A percentile compares a stretch with the other conserved stretches of the same genome.
Evolutionary conservation across 179 eudicot species (phyloP).

Genomic region (Corrigiola litoralis): DNA sequence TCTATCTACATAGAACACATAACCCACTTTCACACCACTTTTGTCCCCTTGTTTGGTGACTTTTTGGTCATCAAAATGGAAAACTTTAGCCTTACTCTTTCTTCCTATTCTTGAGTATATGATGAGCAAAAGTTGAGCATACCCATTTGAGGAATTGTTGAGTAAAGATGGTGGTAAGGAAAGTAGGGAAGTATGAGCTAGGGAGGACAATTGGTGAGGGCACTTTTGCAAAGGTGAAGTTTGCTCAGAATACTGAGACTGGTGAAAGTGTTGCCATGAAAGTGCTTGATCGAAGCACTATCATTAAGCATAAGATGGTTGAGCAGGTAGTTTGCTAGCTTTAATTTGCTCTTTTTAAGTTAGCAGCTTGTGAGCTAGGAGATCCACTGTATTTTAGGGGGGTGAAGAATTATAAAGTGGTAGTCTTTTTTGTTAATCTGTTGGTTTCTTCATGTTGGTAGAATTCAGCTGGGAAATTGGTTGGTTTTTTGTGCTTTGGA

Average conservation of each 20-base stretch:
- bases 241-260: conserved; percentile 89
- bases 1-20: too few relatives aligned
- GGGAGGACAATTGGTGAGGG: conserved; percentile 94
- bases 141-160: too few relatives aligned
- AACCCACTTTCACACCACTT: too few relatives aligned
- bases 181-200: conserved; percentile 86
- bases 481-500: too few relatives aligned
- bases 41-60: too few relatives aligned
- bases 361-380: background rate
- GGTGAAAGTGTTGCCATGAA: conserved; percentile 92
- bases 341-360: background rate
- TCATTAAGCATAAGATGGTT: conserved; percentile 93
- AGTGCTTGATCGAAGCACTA: conserved; percentile 75
- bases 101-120: too few relatives aligned
- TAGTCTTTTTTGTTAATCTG: background rate
- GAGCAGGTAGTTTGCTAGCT: conserved; percentile 54
- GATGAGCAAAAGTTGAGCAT: too few relatives aligned
- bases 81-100: too few relatives aligned
- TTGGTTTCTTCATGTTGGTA: too few relatives aligned
- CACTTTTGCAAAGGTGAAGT: conserved; percentile 84
- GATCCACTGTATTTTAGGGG: too few relatives aligned
- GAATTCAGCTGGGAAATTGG: background rate
- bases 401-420: background rate
- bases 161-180: conserved; percentile 59
- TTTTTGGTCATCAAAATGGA: too few relatives aligned